A percentile compares a stretch with the other conserved stretches of the same genome.
phyloP scores from a whole-genome alignment of 2,329 filamentous ascomycete genomes.

The Aspergillus udagawae region DNA sequence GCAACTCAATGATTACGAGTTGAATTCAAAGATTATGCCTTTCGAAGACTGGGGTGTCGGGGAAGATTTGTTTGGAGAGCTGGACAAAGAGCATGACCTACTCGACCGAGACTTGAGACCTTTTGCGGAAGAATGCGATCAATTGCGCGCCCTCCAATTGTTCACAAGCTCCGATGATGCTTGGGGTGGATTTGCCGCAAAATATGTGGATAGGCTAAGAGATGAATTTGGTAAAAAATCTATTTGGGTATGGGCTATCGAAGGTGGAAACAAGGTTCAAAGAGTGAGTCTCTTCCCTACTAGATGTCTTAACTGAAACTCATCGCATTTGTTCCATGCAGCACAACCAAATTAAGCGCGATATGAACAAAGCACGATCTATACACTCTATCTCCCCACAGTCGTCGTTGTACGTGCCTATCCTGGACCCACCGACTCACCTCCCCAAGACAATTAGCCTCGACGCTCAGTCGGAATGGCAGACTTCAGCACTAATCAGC shows the following conservation, averaged over 20 bases:
- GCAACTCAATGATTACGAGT: conserved; percentile 81
- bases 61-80: conserved; percentile 66
- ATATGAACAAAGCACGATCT: conserved; percentile 71
- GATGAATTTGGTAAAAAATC: conserved; percentile 89
- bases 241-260: conserved; percentile 82
- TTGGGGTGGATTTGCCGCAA: conserved; percentile 72
- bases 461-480: conserved; percentile 68
- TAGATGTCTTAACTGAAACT: conserved; percentile 7
- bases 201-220: conserved; percentile 70
- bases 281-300: conserved; percentile 43
- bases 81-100: conserved; percentile 79
- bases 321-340: conserved; percentile 38
- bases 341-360: conserved; percentile 59
- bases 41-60: conserved; percentile 75
- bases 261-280: conserved; percentile 56
- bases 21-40: conserved; percentile 73
- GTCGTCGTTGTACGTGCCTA: conserved; percentile 72
- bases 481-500: conserved; percentile 70
- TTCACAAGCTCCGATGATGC: conserved; percentile 70
- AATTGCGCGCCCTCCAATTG: conserved; percentile 81
- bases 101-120: conserved; percentile 85
- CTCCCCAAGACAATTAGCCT: conserved; percentile 58
- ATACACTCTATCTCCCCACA: conserved; percentile 65
- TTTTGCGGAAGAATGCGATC: conserved; percentile 90
- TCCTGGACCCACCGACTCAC: conserved; percentile 58